phyloP scores from a whole-genome alignment of 352 stramenopile species.

The Phytopythium chamaehyphon region DNA sequence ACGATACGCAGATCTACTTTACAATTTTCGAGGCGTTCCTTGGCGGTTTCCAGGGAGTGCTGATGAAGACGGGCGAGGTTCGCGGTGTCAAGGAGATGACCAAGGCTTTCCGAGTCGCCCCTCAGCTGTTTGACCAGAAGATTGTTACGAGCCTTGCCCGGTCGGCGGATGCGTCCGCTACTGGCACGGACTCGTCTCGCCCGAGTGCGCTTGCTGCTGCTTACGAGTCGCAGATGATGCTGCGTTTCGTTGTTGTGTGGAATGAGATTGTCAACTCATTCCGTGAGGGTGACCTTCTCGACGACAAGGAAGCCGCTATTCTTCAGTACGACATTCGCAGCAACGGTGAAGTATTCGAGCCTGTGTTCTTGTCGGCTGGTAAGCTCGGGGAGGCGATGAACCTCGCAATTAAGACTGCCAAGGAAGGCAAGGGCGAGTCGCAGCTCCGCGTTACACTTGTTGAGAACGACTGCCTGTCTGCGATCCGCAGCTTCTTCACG shows the following conservation, averaged over 20 bases:
- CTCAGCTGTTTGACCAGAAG: constrained; percentile 78
- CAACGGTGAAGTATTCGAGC: constrained; percentile 83
- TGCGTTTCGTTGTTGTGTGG: constrained; percentile 79
- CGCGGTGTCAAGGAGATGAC: constrained; percentile 66
- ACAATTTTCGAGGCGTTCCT: constrained; percentile 70
- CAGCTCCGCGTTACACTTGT: constrained; percentile 74
- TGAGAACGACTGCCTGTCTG: constrained; percentile 77
- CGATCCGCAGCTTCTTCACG: constrained; percentile 81
- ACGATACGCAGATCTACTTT: constrained; percentile 81
- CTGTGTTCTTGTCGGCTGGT: constrained; percentile 79
- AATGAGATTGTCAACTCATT: constrained; percentile 85
- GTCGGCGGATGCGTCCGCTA: constrained; percentile 45
- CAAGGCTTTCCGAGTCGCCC: constrained; percentile 70
- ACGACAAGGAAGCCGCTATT: constrained; percentile 77
- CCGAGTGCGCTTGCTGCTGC: constrained; percentile 41
- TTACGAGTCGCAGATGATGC: constrained; percentile 80
- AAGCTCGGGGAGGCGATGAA: constrained; percentile 78
- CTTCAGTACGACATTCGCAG: constrained; percentile 83
- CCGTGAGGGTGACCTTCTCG: constrained; percentile 61
- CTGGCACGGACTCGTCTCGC: constrained; percentile 36
- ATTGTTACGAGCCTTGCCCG: constrained; percentile 59
- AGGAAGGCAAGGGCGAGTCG: constrained; percentile 77
- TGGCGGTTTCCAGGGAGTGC: constrained; percentile 53
- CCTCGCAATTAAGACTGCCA: constrained; percentile 59
- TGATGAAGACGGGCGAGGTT: constrained; percentile 78